Conservation (phyloP, 805 yeast genomes). For the Wickerhamomyces pijperi region DNA sequence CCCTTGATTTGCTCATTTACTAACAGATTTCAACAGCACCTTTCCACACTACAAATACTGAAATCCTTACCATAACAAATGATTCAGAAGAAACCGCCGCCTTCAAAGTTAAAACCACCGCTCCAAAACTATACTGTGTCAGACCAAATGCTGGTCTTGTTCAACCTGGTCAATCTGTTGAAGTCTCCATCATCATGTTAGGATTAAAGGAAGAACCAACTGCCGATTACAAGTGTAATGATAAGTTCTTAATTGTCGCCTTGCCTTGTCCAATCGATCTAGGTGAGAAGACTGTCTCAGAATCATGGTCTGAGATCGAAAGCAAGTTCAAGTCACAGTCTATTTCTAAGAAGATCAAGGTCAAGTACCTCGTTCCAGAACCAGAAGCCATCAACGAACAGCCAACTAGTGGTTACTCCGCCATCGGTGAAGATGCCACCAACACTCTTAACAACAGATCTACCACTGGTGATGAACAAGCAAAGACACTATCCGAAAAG, state of each 20-base stretch:
- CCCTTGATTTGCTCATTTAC: constrained; percentile 1
- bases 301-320: constrained; percentile 69
- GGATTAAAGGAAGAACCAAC: constrained; percentile 71
- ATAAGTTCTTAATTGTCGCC: constrained; percentile 84
- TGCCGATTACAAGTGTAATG: constrained; percentile 69
- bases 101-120: constrained; percentile 95
- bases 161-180: constrained; percentile 59
- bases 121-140: constrained; percentile 91
- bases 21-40: constrained; percentile 39
- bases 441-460: too few relatives aligned
- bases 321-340: constrained; percentile 41
- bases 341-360: constrained; percentile 56
- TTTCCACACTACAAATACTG: constrained; percentile 61
- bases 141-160: constrained; percentile 87
- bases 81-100: constrained; percentile 56
- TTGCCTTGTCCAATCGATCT: constrained; percentile 59
- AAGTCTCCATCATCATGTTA: constrained; percentile 76
- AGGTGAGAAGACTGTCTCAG: constrained; percentile 48
- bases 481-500: constrained; percentile 5
- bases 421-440: constrained; percentile 3
- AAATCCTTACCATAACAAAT: constrained; percentile 38
- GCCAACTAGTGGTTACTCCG: constrained; percentile 4
- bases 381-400: not conserved
- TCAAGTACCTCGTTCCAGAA: constrained; percentile 31
- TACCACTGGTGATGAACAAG: not conserved